Percentiles rank a stretch among this genome's conserved stretches.
Conservation (phyloP, 352 stramenopile genomes). For the Globisporangium radiosum region DNA sequence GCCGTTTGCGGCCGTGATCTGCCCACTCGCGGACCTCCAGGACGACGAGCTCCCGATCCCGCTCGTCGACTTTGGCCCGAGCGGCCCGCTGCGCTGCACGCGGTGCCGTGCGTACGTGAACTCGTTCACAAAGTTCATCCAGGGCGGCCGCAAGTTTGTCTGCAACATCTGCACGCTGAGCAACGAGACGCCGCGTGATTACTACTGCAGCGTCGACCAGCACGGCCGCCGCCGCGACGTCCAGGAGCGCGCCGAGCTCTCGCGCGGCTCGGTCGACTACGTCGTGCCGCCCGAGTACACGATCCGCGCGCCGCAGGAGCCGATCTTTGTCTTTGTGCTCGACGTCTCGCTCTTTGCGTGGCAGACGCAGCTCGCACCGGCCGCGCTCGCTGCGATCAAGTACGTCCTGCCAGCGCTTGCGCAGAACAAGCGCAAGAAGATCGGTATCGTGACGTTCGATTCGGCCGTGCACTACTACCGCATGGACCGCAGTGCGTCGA, state of each 20-base stretch:
- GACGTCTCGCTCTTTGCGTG: conserved; percentile 85
- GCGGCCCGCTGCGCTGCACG: conserved; percentile 74
- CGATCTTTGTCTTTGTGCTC: conserved; percentile 84
- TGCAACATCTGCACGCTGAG: conserved; percentile 86
- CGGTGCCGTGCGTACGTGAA: conserved; percentile 86
- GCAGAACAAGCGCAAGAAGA: conserved; percentile 80
- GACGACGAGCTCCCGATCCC: conserved; percentile 80
- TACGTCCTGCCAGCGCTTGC: conserved; percentile 69
- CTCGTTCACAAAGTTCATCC: conserved; percentile 84
- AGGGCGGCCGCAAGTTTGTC: conserved; percentile 78
- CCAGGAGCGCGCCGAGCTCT: conserved; percentile 73
- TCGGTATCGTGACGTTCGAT: conserved; percentile 87
- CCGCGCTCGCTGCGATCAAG: conserved; percentile 67
- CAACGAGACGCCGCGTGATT: conserved; percentile 82
- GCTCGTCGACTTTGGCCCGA: conserved; percentile 82
- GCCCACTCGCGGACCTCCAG: conserved; percentile 72
- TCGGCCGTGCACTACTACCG: conserved; percentile 81
- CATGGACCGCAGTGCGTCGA: conserved; percentile 59
- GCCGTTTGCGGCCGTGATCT: conserved; percentile 77
- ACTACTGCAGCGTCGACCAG: conserved; percentile 86
- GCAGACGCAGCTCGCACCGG: conserved; percentile 57
- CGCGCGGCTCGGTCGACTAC: conserved; percentile 81
- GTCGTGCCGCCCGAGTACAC: conserved; percentile 80
- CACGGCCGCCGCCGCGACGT: conserved; percentile 77
- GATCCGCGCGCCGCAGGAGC: conserved; percentile 71